Evolutionary conservation across 306 rosid genomes (phyloP).

Genomic region (Potentilla sterilis): DNA sequence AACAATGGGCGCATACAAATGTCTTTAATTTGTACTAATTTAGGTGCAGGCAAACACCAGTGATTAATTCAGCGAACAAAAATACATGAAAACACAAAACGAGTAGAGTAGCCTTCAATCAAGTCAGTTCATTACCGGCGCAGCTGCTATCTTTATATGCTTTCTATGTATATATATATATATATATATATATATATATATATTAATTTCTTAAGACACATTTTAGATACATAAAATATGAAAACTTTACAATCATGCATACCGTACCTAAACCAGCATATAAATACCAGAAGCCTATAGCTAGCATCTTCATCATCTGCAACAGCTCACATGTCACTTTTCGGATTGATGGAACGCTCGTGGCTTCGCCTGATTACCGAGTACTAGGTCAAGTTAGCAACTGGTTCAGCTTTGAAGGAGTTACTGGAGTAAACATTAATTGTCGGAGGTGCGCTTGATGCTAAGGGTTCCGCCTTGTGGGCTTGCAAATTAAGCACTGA

Average conservation of each 20-base stretch:
- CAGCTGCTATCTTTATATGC: not conserved
- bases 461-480: slow-evolving; percentile 27
- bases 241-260: too few relatives aligned
- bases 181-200: too few relatives aligned
- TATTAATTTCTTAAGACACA: too few relatives aligned
- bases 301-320: not conserved
- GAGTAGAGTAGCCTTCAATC: not conserved
- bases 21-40: not conserved
- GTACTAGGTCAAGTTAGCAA: not conserved
- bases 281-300: too few relatives aligned
- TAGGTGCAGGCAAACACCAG: not conserved
- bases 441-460: slow-evolving; percentile 24
- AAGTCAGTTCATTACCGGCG: not conserved
- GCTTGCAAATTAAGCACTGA: slow-evolving; percentile 16
- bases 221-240: too few relatives aligned
- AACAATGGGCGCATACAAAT: not conserved
- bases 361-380: slow-evolving; percentile 24
- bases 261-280: too few relatives aligned
- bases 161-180: not conserved
- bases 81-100: not conserved
- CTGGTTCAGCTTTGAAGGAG: slow-evolving; percentile 29
- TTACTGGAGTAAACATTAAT: slow-evolving; percentile 20
- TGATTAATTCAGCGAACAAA: too few relatives aligned
- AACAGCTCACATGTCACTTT: slow-evolving; percentile 19
- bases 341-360: slow-evolving; percentile 24